phyloP scores from a whole-genome alignment of 768 basidiomycete genomes.

The Suillus sp. region DNA sequence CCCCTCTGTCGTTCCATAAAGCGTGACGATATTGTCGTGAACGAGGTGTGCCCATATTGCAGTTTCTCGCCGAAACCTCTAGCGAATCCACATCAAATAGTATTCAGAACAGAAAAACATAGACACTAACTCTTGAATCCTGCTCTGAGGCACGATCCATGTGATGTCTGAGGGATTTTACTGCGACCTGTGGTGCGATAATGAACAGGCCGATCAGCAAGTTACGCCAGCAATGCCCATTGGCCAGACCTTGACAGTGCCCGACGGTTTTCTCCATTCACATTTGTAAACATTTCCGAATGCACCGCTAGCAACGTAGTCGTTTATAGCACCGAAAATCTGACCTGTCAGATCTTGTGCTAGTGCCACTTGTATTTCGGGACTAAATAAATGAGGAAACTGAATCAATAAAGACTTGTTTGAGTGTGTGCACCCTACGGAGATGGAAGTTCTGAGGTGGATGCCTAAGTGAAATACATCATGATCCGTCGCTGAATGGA shows the following conservation, averaged over 20 bases:
- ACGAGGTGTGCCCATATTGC: slow-evolving; percentile 23
- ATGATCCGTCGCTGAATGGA: not conserved
- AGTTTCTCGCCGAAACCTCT: slow-evolving; percentile 23
- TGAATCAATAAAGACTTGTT: not conserved
- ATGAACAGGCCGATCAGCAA: not conserved
- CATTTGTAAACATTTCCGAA: slow-evolving; percentile 4
- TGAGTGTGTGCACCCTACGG: not conserved
- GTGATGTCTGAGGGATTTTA: not conserved
- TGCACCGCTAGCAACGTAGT: not conserved
- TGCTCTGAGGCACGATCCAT: too few species aligned
- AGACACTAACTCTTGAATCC: not conserved
- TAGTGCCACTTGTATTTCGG: not conserved
- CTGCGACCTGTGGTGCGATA: not conserved
- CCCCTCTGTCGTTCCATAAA: slow-evolving; percentile 19
- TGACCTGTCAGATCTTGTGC: slow-evolving; percentile 5
- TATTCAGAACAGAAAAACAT: not conserved
- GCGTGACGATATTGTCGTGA: slow-evolving; percentile 23
- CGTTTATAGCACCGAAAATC: not conserved
- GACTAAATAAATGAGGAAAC: not conserved
- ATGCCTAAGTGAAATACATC: not conserved
- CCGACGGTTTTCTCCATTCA: not conserved
- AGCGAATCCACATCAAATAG: not conserved
- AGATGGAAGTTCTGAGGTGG: not conserved
- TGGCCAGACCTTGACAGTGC: not conserved
- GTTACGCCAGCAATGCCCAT: too few species aligned